Base-by-base conservation (phyloP, 805 yeast genomes). In the Pichia eremophila region DNA sequence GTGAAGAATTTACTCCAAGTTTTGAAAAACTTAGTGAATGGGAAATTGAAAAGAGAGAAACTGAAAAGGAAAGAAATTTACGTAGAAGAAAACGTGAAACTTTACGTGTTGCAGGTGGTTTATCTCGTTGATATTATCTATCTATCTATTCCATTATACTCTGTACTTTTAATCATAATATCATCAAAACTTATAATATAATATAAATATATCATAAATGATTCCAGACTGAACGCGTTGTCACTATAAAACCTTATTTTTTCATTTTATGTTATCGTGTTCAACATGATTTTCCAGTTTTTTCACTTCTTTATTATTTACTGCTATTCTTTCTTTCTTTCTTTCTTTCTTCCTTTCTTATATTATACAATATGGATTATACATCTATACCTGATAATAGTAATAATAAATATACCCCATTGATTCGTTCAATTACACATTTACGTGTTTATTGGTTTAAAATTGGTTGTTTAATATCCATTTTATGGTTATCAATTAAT, bases 11-110 rank as follows among this genome's bases (percentile, higher is more conserved):
- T 95, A 81, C 83, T 46, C 99, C 99, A 28, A 74, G 79, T 40
- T 83, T 91, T 8, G 98, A 91, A 64, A 78, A 79, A 14, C 73
- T 93, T 50, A 81, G 93, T 2, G 90, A 86, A 46, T 88, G 90
- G 78, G 99, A 93, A 65, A 87, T 93, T 48, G 97, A 91, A 61
- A 83, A 84, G 67, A 77, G 98, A 55, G 98, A 93, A 62, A 88
- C 89, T 56, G 99, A 93, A 66, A 81, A 95, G 59, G 96, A 90
- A 57, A 77, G 98, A 64, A 89, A 85, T 61, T 74, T 88, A 51
- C 78, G 99, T 65, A 79, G 99, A 61, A 73, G 90, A 61, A 91
- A 95, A 71, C 79, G 99, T 66, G 98, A 93, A 62, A 81, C 89
- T 10, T 81, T 86, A 70, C 71, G 88, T 50, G 77, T 84, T 44